These are phyloP conservation scores for Meredithiella fracta DNA, from an alignment of 2,329 filamentous ascomycete genomes.

Conservation along the genomic window DNA sequence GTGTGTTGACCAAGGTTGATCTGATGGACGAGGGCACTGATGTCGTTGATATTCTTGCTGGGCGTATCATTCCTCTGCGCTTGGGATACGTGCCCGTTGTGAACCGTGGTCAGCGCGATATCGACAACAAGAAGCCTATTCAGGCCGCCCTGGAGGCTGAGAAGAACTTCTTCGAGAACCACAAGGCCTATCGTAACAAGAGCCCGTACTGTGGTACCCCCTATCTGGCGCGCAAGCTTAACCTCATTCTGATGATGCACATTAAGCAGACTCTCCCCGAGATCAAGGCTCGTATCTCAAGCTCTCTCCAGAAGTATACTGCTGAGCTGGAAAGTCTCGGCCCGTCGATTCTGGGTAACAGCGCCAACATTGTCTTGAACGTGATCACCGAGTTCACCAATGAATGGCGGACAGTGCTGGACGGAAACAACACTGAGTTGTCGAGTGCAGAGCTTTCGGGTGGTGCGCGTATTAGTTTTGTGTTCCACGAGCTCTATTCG, in stretches of 20 bases:
- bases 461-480: constrained; percentile 95
- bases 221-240: constrained; percentile 89
- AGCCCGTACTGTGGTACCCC: constrained; percentile 96
- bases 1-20: constrained; percentile 96
- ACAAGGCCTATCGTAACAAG: constrained; percentile 98
- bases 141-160: constrained; percentile 80
- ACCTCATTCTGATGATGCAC: constrained; percentile 99
- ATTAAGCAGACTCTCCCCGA: constrained; percentile 98
- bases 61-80: constrained; percentile 86
- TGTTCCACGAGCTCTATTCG: constrained; percentile 95
- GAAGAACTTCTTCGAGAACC: constrained; percentile 94
- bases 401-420: constrained; percentile 88
- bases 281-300: constrained; percentile 93
- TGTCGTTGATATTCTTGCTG: constrained; percentile 94
- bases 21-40: constrained; percentile 98
- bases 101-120: constrained; percentile 93
- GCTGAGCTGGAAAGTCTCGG: constrained; percentile 68
- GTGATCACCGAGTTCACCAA: constrained; percentile 99
- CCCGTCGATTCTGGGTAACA: constrained; percentile 90
- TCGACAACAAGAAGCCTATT: constrained; percentile 95
- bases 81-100: constrained; percentile 95
- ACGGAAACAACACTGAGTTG: constrained; percentile 91
- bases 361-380: constrained; percentile 88
- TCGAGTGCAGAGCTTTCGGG: constrained; percentile 90
- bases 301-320: constrained; percentile 81